These are phyloP conservation scores for Venturia nashicola DNA, from an alignment of 2,329 filamentous ascomycete species.

Conservation along the genomic window DNA sequence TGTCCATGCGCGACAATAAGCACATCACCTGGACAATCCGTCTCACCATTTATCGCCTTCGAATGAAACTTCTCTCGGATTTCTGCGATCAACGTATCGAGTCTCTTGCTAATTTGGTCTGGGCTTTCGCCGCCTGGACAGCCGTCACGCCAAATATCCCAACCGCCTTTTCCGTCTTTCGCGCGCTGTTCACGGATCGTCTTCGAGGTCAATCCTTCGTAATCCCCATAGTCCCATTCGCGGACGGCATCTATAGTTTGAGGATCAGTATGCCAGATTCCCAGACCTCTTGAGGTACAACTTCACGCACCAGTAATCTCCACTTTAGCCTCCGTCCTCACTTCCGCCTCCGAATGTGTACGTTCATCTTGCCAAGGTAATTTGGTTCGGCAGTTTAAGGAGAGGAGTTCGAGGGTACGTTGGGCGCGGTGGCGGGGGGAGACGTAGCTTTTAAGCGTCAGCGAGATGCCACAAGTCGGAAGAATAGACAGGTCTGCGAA, in stretches of 20 bases:
- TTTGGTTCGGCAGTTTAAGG: constrained; percentile 54
- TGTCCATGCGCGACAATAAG: constrained; percentile 79
- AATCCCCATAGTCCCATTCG: constrained; percentile 53
- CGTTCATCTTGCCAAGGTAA: constrained; percentile 53
- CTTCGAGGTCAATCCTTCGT: constrained; percentile 44
- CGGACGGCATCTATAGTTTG: constrained; percentile 32
- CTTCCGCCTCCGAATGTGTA: constrained; percentile 14
- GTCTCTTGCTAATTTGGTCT: constrained; percentile 53
- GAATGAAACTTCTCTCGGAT: constrained; percentile 43
- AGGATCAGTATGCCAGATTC: neutral
- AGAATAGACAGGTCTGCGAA: too few species aligned
- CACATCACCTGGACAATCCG: constrained; percentile 45
- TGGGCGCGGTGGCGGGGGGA: constrained; percentile 77
- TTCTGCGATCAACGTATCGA: constrained; percentile 61
- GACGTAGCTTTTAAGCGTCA: constrained; percentile 48
- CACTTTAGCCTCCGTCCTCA: constrained; percentile 30
- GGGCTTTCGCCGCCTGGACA: constrained; percentile 75
- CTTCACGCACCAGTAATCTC: constrained; percentile 23
- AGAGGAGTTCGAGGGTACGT: constrained; percentile 78
- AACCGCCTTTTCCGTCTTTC: constrained; percentile 43
- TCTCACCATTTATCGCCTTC: constrained; percentile 15
- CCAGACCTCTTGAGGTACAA: neutral
- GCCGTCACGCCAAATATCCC: constrained; percentile 82
- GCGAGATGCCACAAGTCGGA: neutral
- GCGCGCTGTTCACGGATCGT: constrained; percentile 37